A percentile compares a stretch with the other conserved stretches of the same genome.
These are phyloP conservation scores for Colletotrichum simmondsii DNA, from an alignment of 2,329 filamentous ascomycete genomes.

Conservation along the genomic window DNA sequence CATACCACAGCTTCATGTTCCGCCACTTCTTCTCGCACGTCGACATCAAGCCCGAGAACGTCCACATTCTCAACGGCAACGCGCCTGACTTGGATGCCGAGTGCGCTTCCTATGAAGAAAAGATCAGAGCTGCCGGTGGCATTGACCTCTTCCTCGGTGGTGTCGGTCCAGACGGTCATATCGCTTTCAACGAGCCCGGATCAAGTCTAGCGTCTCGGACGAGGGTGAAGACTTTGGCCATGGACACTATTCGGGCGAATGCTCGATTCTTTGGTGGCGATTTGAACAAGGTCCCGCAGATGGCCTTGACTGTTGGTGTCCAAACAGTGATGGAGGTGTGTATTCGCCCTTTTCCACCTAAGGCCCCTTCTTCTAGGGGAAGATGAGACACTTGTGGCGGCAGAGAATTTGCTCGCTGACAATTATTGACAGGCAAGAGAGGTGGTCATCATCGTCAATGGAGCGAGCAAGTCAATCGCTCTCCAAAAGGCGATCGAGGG, in stretches of 20 bases:
- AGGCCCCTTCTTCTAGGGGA: slow-evolving; percentile 44
- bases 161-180: slow-evolving; percentile 82
- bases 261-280: slow-evolving; percentile 65
- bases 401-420: slow-evolving; percentile 70
- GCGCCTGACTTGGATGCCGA: slow-evolving; percentile 75
- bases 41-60: slow-evolving; percentile 74
- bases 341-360: slow-evolving; percentile 53
- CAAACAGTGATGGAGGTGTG: slow-evolving; percentile 53
- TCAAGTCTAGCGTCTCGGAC: slow-evolving; percentile 77
- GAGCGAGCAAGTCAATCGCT: slow-evolving; percentile 77
- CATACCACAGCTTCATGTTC: slow-evolving; percentile 87
- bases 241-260: slow-evolving; percentile 82
- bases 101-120: slow-evolving; percentile 78
- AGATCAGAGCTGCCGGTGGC: slow-evolving; percentile 74
- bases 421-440: slow-evolving; percentile 74
- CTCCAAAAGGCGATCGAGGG: slow-evolving; percentile 79
- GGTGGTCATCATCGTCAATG: slow-evolving; percentile 79
- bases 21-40: slow-evolving; percentile 82
- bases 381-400: slow-evolving; percentile 60
- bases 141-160: slow-evolving; percentile 83
- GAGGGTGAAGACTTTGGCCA: slow-evolving; percentile 80
- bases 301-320: slow-evolving; percentile 46
- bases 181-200: slow-evolving; percentile 85
- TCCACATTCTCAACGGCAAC: slow-evolving; percentile 81
- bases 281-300: slow-evolving; percentile 35